Percentiles rank a stretch among this genome's conserved stretches.
These are phyloP conservation scores for Eruca vesicaria DNA, from an alignment of 441 rosid genomes.

Conservation along the genomic window DNA sequence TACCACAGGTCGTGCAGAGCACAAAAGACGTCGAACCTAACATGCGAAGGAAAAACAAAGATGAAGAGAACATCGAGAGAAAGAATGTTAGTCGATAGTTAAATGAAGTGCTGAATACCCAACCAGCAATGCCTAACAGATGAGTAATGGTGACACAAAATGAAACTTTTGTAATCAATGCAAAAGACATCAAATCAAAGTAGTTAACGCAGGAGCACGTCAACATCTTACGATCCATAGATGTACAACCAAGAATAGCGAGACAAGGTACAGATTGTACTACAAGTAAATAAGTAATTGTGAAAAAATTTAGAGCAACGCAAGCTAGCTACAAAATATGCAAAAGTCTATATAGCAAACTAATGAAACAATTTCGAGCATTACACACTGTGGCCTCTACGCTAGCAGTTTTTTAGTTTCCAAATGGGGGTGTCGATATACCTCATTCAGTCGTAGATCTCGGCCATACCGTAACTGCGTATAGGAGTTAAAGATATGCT, in stretches of 20 bases:
- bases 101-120: background rate
- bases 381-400: conserved; percentile 6
- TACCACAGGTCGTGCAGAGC: conserved; percentile 90
- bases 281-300: background rate
- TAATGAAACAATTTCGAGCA: background rate
- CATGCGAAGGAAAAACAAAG: conserved; percentile 19
- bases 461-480: conserved; percentile 91
- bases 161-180: conserved; percentile 6
- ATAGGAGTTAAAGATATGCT: conserved; percentile 89
- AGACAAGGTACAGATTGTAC: conserved; percentile 10
- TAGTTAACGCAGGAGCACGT: background rate
- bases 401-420: background rate
- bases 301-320: conserved; percentile 6
- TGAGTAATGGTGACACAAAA: background rate
- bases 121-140: conserved; percentile 6
- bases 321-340: background rate
- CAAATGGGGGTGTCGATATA: conserved; percentile 29
- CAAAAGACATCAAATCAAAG: conserved; percentile 15
- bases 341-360: conserved; percentile 12
- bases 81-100: background rate
- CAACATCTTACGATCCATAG: background rate
- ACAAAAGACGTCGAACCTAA: conserved; percentile 90
- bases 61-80: conserved; percentile 22
- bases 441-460: conserved; percentile 97
- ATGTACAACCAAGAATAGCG: background rate